Conservation (phyloP, 805 yeast species). For the Ogataea methanolica region DNA sequence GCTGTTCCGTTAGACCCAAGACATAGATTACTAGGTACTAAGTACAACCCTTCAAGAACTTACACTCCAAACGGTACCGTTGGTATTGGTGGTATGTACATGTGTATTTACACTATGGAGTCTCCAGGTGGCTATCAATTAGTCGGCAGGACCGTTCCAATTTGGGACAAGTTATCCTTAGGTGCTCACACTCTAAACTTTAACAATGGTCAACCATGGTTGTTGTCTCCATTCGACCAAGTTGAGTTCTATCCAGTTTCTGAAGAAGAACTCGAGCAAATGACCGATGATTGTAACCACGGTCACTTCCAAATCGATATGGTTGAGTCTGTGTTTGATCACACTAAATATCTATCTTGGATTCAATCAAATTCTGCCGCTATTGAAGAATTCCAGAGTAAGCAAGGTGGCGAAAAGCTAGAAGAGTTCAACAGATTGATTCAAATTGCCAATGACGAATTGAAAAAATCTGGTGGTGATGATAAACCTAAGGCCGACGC, state of each 20-base stretch:
- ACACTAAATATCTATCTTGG: constrained; percentile 74
- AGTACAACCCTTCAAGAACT: constrained; percentile 94
- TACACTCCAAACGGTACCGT: constrained; percentile 96
- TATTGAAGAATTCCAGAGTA: constrained; percentile 60
- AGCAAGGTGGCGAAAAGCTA: constrained; percentile 74
- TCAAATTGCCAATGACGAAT: constrained; percentile 73
- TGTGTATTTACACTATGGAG: constrained; percentile 98
- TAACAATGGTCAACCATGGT: constrained; percentile 68
- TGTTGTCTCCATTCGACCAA: constrained; percentile 88
- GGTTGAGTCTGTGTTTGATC: constrained; percentile 77
- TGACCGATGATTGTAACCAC: constrained; percentile 68
- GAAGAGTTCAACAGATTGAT: constrained; percentile 84
- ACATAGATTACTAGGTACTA: constrained; percentile 86
- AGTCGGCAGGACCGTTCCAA: constrained; percentile 94
- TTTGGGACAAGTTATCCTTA: constrained; percentile 90
- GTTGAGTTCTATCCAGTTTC: constrained; percentile 89
- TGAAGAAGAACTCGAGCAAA: constrained; percentile 73
- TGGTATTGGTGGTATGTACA: constrained; percentile 97
- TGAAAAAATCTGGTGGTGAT: constrained; percentile 48
- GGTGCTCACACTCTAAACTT: constrained; percentile 53
- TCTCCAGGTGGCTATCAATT: constrained; percentile 98
- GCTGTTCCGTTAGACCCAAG: constrained; percentile 98
- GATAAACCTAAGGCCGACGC: constrained; percentile 44
- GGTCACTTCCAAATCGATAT: constrained; percentile 77
- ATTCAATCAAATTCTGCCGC: constrained; percentile 66